A percentile compares a stretch with the other conserved stretches of the same genome.
phyloP scores from a whole-genome alignment of 805 yeast genomes.

The Saccharomycopsis microspora region DNA sequence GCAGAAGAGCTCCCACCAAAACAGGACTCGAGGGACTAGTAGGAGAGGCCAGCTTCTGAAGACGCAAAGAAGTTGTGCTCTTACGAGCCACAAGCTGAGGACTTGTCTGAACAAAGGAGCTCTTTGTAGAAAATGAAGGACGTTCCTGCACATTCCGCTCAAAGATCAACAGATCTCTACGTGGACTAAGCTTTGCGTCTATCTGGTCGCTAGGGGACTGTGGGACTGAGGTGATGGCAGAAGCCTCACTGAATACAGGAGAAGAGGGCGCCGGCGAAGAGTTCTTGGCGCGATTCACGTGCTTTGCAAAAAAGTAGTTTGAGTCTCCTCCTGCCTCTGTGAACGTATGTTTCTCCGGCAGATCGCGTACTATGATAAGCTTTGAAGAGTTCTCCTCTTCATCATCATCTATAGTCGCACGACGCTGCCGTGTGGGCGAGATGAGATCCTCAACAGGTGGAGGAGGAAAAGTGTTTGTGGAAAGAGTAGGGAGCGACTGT shows the following conservation, averaged over 20 bases:
- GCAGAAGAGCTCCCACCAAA: neutral
- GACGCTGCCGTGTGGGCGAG: neutral
- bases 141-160: slow-evolving; percentile 16
- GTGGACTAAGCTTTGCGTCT: neutral
- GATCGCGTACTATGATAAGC: neutral
- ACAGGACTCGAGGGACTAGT: neutral
- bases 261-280: neutral
- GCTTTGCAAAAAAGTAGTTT: slow-evolving; percentile 5
- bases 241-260: neutral
- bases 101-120: slow-evolving; percentile 3
- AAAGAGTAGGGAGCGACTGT: neutral
- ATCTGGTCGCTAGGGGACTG: slow-evolving; percentile 2
- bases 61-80: slow-evolving; percentile 2
- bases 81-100: neutral
- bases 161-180: slow-evolving; percentile 7
- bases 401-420: neutral
- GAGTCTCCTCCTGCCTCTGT: neutral
- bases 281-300: neutral
- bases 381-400: neutral
- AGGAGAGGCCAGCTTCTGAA: neutral
- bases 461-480: neutral
- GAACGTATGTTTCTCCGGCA: neutral
- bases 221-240: neutral
- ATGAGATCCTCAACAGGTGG: neutral
- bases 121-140: slow-evolving; percentile 12